Evolutionary conservation across 1,139 yeast genomes (phyloP), one percentile per base, ranked within the genome.

Genomic region (Lodderomyces pseudojiufengensis): DNA sequence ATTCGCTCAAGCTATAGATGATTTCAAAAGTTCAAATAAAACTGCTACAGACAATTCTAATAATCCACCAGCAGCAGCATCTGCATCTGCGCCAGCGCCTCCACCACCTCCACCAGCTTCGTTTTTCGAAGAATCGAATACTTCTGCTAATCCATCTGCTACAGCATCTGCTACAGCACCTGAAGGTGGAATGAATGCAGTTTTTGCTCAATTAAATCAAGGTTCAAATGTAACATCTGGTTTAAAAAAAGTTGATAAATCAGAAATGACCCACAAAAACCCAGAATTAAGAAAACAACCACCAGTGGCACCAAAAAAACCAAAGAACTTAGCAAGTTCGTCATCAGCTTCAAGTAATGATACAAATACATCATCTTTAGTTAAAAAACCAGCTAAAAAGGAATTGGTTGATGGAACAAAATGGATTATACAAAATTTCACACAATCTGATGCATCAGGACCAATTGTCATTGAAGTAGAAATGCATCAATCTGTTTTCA

Each of bases 181-280:
- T 23, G 50, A 61, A 16, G 81, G 80, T 28, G 85, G 90, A 30
- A 77, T 90, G 71, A 73, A 71, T 48, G 97, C 97, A 1, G 96
- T 94, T 9, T 92, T 94, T 59, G 82, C 86, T n/a, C 95, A 86
- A 47, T 70, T 94, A 44, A 90, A 83, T 63, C 74, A 81, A 63
- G 99, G 99, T 39, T 85, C 80, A 47, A 65, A 64, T 27, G 83
- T 94, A 51, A 90, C 97, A 2, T 69, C 90, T 21, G 85, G 88
- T 4, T 77, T 94, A 51, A 86, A 83, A 57, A 92, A 92, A 61
- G 97, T 92, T 30, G 97, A 88, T 49, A 85, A 80, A 63, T 83
- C 95, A 13, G 85, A 88, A 63, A 87, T 86, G 94, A 87, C 95
- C 23, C 97, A 88, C 62, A 90, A 88, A 64, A 88, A 88, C 60